phyloP scores from a whole-genome alignment of 805 yeast species.

The Kazachstania psychrophila region DNA sequence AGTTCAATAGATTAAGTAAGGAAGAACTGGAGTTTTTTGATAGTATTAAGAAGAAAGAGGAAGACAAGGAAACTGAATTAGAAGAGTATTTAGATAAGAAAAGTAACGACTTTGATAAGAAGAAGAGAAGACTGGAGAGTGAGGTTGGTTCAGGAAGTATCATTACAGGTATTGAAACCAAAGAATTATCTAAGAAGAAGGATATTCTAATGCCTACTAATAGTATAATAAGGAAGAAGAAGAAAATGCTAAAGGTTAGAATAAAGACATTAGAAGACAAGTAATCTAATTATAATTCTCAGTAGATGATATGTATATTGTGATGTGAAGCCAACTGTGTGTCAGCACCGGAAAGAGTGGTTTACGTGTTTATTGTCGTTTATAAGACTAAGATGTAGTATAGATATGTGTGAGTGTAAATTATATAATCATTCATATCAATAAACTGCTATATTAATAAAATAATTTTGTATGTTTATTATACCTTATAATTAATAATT shows the following conservation, averaged over 20 bases:
- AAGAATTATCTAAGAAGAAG: neutral
- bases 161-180: too few species aligned
- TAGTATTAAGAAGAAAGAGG: constrained; percentile 4
- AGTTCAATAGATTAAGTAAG: constrained; percentile 22
- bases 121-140: constrained; percentile 1
- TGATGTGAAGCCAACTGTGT: neutral
- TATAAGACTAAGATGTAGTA: too few species aligned
- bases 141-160: neutral
- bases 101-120: constrained; percentile 5
- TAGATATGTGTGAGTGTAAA: too few species aligned
- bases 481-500: too few species aligned
- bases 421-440: too few species aligned
- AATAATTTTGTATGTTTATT: too few species aligned
- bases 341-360: neutral
- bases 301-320: neutral
- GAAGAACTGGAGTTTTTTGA: constrained; percentile 18
- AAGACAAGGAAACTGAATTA: constrained; percentile 7
- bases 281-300: neutral
- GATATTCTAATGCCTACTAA: neutral
- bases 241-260: constrained; percentile 4
- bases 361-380: too few species aligned
- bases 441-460: too few species aligned
- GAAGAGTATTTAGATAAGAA: constrained; percentile 4
- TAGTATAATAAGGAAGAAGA: constrained; percentile 6
- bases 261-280: constrained; percentile 5